phyloP scores from a whole-genome alignment of 129 eudicot genomes.

The Ambrosia trifida region DNA sequence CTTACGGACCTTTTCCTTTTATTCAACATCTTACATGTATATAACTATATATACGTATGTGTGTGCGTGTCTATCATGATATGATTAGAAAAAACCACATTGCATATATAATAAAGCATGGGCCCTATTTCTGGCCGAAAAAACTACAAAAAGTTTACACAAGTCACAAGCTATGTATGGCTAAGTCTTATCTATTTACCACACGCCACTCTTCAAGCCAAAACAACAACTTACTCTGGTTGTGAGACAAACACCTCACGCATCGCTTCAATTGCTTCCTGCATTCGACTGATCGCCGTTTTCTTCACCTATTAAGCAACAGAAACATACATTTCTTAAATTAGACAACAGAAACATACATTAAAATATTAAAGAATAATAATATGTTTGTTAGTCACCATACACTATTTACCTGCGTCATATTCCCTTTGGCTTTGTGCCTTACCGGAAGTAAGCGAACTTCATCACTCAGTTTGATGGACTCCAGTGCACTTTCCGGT shows the following conservation, averaged over 20 bases:
- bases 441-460: conserved; percentile 64
- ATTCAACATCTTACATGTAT: background rate
- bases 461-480: conserved; percentile 63
- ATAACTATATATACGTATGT: background rate
- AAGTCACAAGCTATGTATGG: background rate
- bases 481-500: conserved; percentile 77
- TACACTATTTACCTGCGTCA: conserved; percentile 48
- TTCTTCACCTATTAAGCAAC: conserved; percentile 60
- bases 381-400: background rate
- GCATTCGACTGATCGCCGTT: conserved; percentile 56
- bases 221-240: conserved; percentile 36
- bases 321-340: conserved; percentile 10
- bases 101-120: conserved; percentile 8
- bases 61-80: background rate
- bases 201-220: conserved; percentile 5
- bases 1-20: background rate
- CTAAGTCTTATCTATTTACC: background rate
- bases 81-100: background rate
- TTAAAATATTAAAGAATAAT: background rate
- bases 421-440: conserved; percentile 63
- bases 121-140: background rate
- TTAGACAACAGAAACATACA: background rate
- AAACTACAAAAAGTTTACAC: background rate
- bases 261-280: conserved; percentile 56
- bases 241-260: conserved; percentile 31